These are phyloP conservation scores for Pseudogymnoascus sp. DNA, from an alignment of 2,329 filamentous ascomycete genomes.

Conservation along the genomic window DNA sequence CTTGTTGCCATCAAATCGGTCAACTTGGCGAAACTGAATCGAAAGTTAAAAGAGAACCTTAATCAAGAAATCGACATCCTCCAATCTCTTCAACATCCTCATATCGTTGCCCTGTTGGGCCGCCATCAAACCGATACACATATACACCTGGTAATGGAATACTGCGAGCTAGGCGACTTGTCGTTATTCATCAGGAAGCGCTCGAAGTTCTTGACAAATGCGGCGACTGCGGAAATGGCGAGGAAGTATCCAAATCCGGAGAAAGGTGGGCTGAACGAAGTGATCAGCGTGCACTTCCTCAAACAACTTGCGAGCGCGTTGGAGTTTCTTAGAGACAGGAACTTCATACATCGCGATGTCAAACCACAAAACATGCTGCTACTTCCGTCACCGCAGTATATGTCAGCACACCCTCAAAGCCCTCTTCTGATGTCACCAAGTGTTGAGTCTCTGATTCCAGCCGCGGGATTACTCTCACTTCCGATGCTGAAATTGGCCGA, in stretches of 20 bases:
- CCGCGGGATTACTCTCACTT: constrained; percentile 72
- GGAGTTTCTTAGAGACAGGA: constrained; percentile 75
- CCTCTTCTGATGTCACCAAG: constrained; percentile 71
- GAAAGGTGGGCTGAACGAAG: constrained; percentile 86
- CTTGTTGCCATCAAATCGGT: constrained; percentile 96
- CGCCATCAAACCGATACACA: constrained; percentile 81
- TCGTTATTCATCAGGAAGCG: constrained; percentile 96
- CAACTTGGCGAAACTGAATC: constrained; percentile 81
- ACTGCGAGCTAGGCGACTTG: constrained; percentile 89
- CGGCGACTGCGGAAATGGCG: constrained; percentile 82
- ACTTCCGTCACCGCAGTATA: constrained; percentile 71
- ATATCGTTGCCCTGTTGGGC: constrained; percentile 94
- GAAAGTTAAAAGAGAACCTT: constrained; percentile 93
- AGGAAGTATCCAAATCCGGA: constrained; percentile 82
- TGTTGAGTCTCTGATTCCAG: constrained; percentile 72
- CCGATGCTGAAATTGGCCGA: constrained; percentile 98
- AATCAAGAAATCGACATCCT: constrained; percentile 94
- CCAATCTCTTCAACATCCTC: constrained; percentile 86
- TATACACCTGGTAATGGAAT: constrained; percentile 98
- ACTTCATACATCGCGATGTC: constrained; percentile 92
- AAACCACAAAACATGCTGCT: constrained; percentile 95
- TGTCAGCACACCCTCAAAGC: constrained; percentile 52
- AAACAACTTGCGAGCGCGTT: constrained; percentile 92
- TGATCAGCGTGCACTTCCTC: constrained; percentile 91
- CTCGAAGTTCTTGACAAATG: constrained; percentile 70